Evolutionary conservation across 2,329 filamentous ascomycete genomes (phyloP), one percentile per base, ranked within the genome.

Genomic region (Fusarium odoratissimum): DNA sequence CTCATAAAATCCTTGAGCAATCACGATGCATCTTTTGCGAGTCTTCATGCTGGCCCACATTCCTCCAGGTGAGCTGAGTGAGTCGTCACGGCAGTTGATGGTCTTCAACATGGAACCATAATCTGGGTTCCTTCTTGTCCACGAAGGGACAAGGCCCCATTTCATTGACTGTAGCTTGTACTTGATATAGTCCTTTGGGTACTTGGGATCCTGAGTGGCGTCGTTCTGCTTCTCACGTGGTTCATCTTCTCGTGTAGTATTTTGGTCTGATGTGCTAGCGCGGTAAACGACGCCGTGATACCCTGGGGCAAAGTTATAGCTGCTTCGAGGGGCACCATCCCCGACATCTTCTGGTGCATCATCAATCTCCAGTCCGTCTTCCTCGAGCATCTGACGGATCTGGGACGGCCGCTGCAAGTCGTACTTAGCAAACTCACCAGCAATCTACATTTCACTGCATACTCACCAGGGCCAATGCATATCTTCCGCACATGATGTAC

Each of bases 31-130:
- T 35, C 96, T 88, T 83, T 98, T 97, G 75, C 88, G 90, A 69
- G 91, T 90, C 83, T 98, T 98, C 93, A 98, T 97, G 2, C 89
- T 90, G 45, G 89, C 92, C 96, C 96, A 98, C 91, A 98, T 93
- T 16, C 95, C 95, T 9, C 91, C 89, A 13, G 92, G 87, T 14
- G 91, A 89, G 10, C 89, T 86, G 25, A 98, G 85, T 2, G 94
- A 96, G 82, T 98, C 95, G 78, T 95, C 93, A 6, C 95, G 91
- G 80, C 95, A 98, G 82, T 99, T 98, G 82, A 98, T 98, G 0
- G 95, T 97, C 78, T 92, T 94, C 86, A 97, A 87, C 81, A 94
- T 86, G 2, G 91, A 90, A 31, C 89, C 87, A 77, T 96, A 95
- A 78, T 94, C 91, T 0, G 94, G 93, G 58, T 91, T 91, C 17